Evolutionary conservation across 2,329 filamentous ascomycete genomes (phyloP).

Genomic region (Cordyceps cicadae): DNA sequence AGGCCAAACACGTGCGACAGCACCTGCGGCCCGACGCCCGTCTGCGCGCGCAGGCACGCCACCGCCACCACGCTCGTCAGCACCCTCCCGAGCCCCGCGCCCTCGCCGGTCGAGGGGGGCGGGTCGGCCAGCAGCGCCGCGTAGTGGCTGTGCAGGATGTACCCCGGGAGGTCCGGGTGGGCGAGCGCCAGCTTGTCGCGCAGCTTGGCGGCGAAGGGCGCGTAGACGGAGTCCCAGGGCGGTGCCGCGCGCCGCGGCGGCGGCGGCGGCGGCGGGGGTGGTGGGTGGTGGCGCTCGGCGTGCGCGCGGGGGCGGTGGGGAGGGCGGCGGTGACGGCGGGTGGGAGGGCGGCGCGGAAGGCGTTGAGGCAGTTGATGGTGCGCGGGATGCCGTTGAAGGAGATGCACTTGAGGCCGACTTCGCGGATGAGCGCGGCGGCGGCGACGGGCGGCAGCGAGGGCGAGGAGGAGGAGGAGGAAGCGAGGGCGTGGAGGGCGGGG

Average conservation of each 20-base stretch:
- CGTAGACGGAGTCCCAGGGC: slow-evolving; percentile 69
- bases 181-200: slow-evolving; percentile 61
- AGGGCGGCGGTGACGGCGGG: slow-evolving; percentile 44
- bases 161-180: slow-evolving; percentile 74
- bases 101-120: slow-evolving; percentile 34
- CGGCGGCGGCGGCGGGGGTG: slow-evolving; percentile 33
- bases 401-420: slow-evolving; percentile 69
- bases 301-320: slow-evolving; percentile 40
- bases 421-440: slow-evolving; percentile 64
- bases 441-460: slow-evolving; percentile 26
- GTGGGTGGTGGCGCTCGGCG: no score
- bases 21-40: slow-evolving; percentile 75
- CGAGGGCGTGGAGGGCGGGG: slow-evolving; percentile 49
- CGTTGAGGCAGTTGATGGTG: slow-evolving; percentile 72
- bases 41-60: slow-evolving; percentile 67
- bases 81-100: slow-evolving; percentile 55
- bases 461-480: slow-evolving; percentile 22
- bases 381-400: slow-evolving; percentile 76
- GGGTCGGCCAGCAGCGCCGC: slow-evolving; percentile 65
- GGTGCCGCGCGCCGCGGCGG: slow-evolving; percentile 48
- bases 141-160: slow-evolving; percentile 70
- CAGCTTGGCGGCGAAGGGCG: slow-evolving; percentile 65
- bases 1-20: slow-evolving; percentile 74
- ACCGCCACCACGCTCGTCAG: slow-evolving; percentile 68
- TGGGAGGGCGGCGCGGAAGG: slow-evolving; percentile 58